These are phyloP conservation scores for Phytopythium montanum DNA, from an alignment of 352 stramenopile species.

Conservation along the genomic window DNA sequence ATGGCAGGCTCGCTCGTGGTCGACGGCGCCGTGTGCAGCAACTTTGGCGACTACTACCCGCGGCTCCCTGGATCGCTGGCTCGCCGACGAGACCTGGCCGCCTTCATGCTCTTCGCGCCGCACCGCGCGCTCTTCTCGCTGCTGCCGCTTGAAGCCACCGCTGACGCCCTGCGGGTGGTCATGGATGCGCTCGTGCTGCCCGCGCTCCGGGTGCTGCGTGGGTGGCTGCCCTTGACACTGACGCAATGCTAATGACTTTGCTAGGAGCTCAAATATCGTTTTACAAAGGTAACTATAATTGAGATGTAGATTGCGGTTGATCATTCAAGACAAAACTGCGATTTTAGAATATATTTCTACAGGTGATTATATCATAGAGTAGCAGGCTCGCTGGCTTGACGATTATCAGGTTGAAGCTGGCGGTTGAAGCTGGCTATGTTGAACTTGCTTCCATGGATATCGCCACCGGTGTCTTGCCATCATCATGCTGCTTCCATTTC, in stretches of 20 bases:
- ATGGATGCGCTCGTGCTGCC: slow-evolving; percentile 53
- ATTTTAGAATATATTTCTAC: too few species aligned
- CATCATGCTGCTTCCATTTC: too few species aligned
- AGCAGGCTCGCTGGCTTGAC: too few species aligned
- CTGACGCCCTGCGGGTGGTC: slow-evolving; percentile 31
- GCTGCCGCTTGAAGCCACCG: slow-evolving; percentile 40
- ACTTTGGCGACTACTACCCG: slow-evolving; percentile 73
- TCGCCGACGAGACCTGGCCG: slow-evolving; percentile 31
- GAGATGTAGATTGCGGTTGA: too few species aligned
- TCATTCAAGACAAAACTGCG: too few species aligned
- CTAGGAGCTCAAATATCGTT: too few species aligned
- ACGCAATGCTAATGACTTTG: not conserved
- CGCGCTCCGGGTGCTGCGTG: slow-evolving; percentile 20
- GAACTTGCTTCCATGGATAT: too few species aligned
- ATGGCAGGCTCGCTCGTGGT: slow-evolving; percentile 64
- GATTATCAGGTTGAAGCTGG: too few species aligned
- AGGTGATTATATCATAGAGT: too few species aligned
- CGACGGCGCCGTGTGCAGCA: slow-evolving; percentile 67
- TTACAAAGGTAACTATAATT: too few species aligned
- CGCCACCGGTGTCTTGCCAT: too few species aligned
- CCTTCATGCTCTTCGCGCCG: slow-evolving; percentile 42
- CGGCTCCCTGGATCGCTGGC: slow-evolving; percentile 15
- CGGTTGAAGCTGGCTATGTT: too few species aligned
- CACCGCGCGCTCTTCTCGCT: slow-evolving; percentile 49
- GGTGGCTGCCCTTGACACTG: not conserved